Base-by-base conservation (phyloP, 441 rosid genomes). In the Erodium moschatum region DNA sequence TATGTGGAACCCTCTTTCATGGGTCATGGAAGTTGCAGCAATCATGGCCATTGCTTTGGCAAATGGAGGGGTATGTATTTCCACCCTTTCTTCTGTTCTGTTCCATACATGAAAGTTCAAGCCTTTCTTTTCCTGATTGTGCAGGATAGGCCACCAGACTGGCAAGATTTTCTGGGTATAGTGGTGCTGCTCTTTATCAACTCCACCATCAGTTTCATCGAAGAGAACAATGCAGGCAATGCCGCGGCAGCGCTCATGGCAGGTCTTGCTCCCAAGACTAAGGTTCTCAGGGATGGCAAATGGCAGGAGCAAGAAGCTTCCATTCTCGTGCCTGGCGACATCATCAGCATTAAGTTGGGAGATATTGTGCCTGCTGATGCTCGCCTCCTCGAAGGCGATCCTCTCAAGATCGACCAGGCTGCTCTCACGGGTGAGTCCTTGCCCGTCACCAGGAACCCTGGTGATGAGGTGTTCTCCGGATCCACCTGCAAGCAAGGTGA, bases 231-330 rank as follows among this genome's bases (percentile, higher is more conserved):
- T 64, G 88, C 92, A n/a, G 92, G 89, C 9, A 87, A 87, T 67
- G 92, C 92, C 2, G 92, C 92, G 0, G 88, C 88, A 6, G 88
- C 92, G 13, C 85, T 87, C 48, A 87, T 87, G 92, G 89, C 92
- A 0, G 89, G 92, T 74, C 81, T 87, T 48, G 89, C 92, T 67
- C 92, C 92, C 38, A 81, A 87, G 78, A 81, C 89, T 60, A 69
- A 86, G 89, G 80, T 85, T 66, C 80, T 87, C 12, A 74, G 92
- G 73, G 86, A 84, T 81, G 89, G 87, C 10, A 72, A 73, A 8
- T 87, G 89, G 92, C 50, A 69, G 0, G 92, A 87, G 81, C 87
- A 87, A 81, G 92, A 87, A 6, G 89, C 92, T 61, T 80, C 85
- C 62, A 80, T 87, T 54, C 73, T 87, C 76, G 89, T 87, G 0